These are phyloP conservation scores for Suhomyces yuchorum DNA, from an alignment of 1,139 yeast genomes.

Conservation along the genomic window DNA sequence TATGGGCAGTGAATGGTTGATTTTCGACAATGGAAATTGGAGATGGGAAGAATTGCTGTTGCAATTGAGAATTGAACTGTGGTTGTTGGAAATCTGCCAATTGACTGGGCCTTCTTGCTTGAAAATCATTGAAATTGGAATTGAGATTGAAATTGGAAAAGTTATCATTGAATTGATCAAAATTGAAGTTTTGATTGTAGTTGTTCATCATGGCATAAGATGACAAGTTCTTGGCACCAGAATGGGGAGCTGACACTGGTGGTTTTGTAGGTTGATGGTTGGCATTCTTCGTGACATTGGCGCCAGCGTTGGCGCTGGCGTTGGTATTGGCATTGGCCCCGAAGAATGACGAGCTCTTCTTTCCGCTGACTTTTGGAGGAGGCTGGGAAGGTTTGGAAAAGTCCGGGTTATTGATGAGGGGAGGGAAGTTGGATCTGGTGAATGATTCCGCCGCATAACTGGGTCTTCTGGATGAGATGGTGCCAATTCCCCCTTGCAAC, in stretches of 20 bases:
- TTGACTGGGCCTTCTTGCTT: constrained; percentile 49
- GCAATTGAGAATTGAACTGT: constrained; percentile 14
- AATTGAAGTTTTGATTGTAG: constrained; percentile 21
- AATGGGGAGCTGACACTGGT: constrained; percentile 7
- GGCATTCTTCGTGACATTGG: background rate
- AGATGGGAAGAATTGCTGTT: constrained; percentile 14
- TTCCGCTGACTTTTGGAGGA: constrained; percentile 7
- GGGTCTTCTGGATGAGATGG: constrained; percentile 63
- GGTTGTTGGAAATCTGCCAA: constrained; percentile 37
- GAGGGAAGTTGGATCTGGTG: constrained; percentile 36
- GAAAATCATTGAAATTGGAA: constrained; percentile 43
- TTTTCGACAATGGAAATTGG: constrained; percentile 13
- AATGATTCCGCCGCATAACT: constrained; percentile 64
- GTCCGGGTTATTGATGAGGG: constrained; percentile 14
- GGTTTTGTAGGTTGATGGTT: background rate
- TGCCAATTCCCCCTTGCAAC: constrained; percentile 65
- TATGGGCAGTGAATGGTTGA: constrained; percentile 11
- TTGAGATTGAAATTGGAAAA: constrained; percentile 39
- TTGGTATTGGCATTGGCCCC: constrained; percentile 5
- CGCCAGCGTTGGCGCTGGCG: background rate
- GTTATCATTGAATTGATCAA: constrained; percentile 38
- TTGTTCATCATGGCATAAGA: constrained; percentile 20
- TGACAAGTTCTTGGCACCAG: constrained; percentile 18
- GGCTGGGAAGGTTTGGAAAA: constrained; percentile 13
- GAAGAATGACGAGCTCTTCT: constrained; percentile 17